A percentile compares a stretch with the other conserved stretches of the same genome.
Evolutionary conservation across 2,329 filamentous ascomycete species (phyloP).

Genomic region (Aspergillus ochraceus): DNA sequence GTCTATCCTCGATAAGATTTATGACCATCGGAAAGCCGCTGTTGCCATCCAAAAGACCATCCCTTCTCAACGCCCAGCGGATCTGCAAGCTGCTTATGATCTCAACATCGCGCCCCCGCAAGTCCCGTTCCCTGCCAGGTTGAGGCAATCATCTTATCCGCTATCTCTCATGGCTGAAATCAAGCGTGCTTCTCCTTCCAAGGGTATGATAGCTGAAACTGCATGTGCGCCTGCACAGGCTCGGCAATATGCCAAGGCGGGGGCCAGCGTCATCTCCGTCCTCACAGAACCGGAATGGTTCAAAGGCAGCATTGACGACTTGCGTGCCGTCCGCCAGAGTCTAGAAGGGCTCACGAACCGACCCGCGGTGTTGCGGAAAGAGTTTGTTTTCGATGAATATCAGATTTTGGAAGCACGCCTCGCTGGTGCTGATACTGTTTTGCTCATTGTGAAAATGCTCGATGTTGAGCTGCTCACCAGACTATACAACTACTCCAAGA

Average conservation of each 20-base stretch:
- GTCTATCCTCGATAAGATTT: constrained; percentile 90
- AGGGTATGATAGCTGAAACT: constrained; percentile 86
- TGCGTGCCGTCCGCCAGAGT: constrained; percentile 81
- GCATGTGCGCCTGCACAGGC: constrained; percentile 89
- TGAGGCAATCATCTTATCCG: constrained; percentile 80
- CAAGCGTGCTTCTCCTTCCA: constrained; percentile 93
- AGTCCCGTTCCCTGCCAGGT: constrained; percentile 73
- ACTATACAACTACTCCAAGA: constrained; percentile 85
- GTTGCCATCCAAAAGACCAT: constrained; percentile 80
- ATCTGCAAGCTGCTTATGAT: constrained; percentile 84
- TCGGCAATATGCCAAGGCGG: constrained; percentile 85
- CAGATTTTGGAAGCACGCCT: constrained; percentile 93
- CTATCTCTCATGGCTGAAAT: constrained; percentile 96
- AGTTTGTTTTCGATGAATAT: constrained; percentile 98
- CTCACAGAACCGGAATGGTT: constrained; percentile 99
- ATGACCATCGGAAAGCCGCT: constrained; percentile 71
- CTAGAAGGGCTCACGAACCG: constrained; percentile 89
- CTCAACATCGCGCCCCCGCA: constrained; percentile 81
- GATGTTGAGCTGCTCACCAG: constrained; percentile 69
- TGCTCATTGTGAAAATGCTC: constrained; percentile 98
- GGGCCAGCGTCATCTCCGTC: constrained; percentile 97
- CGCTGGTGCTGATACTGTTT: constrained; percentile 88
- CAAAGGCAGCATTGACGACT: constrained; percentile 93
- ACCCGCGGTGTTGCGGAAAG: constrained; percentile 88
- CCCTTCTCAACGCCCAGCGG: constrained; percentile 77